Evolutionary conservation across 2,329 filamentous ascomycete species (phyloP), one percentile per base, ranked within the genome.

Genomic region (Penicillium psychrosexuale): DNA sequence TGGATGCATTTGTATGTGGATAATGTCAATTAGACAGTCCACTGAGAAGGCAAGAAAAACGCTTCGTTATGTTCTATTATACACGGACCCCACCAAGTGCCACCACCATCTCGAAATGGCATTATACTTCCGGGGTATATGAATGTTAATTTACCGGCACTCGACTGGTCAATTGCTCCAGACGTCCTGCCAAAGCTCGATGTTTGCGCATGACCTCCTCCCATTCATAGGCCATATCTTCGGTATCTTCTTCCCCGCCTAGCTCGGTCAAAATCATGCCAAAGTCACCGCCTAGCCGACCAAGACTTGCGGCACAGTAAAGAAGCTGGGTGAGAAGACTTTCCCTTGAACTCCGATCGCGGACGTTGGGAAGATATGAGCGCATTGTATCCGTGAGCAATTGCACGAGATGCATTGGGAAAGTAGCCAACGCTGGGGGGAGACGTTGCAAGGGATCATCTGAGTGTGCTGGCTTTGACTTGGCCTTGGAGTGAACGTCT

Each of bases 261-360:
- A 87, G 66, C 36, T 84, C 67, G 0, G 91, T 90, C 55, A 97
- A 80, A 61, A 97, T 84, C 77, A 96, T 83, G 53, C 92, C 88
- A 73, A 99, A 99, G 71, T 99, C 94, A 1, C 90, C 92, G 2
- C 94, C 94, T 0, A 97, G 77, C 44, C 94, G 83, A 0, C 93
- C 93, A 46, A 99, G 77, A 74, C 92, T 97, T 43, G 91, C 90
- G 0, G 93, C 92, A 65, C 91, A 96, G 73, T 97, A 97, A 8
- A 97, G 77, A 0, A 97, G 89, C 70, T 97, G 93, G 0, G 92
- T 97, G 36, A 97, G 76, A 51, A 97, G 80, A 67, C 91, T 96
- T 69, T 97, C 93, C 31, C 91, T 80, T 0, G 89, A 87, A 24
- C 87, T 83, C 59, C 87, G 86, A 66, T 97, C 92, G 61, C 83